Evolutionary conservation across 257 asterid species (phyloP).

Genomic region (Misopates orontium): DNA sequence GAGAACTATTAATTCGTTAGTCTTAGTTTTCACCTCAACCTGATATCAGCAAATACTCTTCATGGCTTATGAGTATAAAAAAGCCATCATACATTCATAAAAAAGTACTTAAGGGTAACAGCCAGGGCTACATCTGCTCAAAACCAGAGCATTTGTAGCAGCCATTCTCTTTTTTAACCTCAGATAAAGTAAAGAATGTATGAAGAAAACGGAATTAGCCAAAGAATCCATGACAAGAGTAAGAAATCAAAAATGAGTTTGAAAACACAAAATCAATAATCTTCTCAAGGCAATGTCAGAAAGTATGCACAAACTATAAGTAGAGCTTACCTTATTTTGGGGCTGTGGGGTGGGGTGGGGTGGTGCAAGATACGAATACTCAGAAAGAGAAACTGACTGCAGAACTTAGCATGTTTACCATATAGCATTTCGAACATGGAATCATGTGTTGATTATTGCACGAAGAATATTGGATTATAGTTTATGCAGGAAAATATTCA

Average conservation of each 20-base stretch:
- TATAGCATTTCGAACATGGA: neutral
- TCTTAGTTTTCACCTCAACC: neutral
- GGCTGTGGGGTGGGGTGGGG: no score
- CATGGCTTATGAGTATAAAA: neutral
- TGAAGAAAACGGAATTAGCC: neutral
- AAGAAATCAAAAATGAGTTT: neutral
- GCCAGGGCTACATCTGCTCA: no score
- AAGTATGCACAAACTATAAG: neutral
- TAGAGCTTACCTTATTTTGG: no score
- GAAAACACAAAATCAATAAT: neutral
- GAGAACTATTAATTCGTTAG: neutral
- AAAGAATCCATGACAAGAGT: neutral
- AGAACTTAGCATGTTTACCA: constrained; percentile 3
- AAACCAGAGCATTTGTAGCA: no score
- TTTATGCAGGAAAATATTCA: neutral
- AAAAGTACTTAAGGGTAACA: neutral
- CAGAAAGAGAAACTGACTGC: neutral
- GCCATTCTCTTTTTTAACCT: neutral
- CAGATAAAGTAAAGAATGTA: neutral
- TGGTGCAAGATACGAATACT: no score
- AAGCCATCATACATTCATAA: neutral
- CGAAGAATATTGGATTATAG: neutral
- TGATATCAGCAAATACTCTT: neutral
- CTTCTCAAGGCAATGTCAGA: neutral
- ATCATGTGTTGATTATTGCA: neutral